Conservation (phyloP, 257 asterid species). For the Solanum virginianum region DNA sequence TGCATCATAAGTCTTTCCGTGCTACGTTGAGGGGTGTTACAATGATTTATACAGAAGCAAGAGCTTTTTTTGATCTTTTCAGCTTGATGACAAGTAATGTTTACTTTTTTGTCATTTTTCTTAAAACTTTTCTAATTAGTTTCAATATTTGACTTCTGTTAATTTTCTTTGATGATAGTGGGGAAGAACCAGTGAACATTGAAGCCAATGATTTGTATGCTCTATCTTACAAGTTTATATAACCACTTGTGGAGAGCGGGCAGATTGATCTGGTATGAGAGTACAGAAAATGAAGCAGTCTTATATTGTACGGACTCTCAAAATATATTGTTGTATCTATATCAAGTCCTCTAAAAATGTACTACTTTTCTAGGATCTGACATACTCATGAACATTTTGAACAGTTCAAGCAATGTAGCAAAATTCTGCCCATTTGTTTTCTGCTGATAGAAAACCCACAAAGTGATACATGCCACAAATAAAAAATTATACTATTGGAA, state of each 20-base stretch:
- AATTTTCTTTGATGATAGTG: slow-evolving; percentile 24
- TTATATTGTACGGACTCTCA: too few relatives aligned
- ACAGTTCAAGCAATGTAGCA: too few relatives aligned
- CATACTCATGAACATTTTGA: too few relatives aligned
- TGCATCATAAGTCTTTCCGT: too few relatives aligned
- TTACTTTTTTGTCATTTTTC: neutral
- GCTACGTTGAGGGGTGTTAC: too few relatives aligned
- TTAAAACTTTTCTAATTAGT: neutral
- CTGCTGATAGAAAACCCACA: neutral
- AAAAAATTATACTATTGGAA: neutral
- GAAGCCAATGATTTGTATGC: slow-evolving; percentile 81
- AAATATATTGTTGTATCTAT: too few relatives aligned
- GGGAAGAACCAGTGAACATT: slow-evolving; percentile 60
- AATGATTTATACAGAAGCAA: too few relatives aligned
- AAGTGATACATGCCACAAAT: neutral
- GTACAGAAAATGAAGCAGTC: too few relatives aligned
- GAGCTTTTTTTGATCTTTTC: neutral
- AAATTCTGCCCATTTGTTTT: neutral
- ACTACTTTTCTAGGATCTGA: too few relatives aligned
- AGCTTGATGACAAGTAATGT: slow-evolving; percentile 67
- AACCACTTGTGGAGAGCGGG: slow-evolving; percentile 71
- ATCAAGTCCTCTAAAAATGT: too few relatives aligned
- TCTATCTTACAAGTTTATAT: slow-evolving; percentile 66
- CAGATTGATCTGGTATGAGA: slow-evolving; percentile 71
- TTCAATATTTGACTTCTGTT: slow-evolving; percentile 1